These are phyloP conservation scores for Zygnema cylindricum DNA, from an alignment of 139 green algal species.

Conservation along the genomic window DNA sequence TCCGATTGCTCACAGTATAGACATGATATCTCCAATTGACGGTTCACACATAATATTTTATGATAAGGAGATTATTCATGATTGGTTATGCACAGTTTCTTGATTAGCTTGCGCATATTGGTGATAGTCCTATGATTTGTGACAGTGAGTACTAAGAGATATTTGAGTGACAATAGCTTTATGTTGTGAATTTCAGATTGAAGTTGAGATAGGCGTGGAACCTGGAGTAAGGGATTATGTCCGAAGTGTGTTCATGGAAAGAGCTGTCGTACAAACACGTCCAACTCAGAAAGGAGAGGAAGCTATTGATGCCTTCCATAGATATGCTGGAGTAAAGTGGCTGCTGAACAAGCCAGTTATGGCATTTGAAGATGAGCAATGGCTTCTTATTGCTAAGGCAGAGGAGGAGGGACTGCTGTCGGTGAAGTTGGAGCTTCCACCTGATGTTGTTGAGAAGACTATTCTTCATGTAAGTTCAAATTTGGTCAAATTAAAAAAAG, in stretches of 20 bases:
- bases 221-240: constrained; percentile 47
- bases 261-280: constrained; percentile 67
- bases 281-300: constrained; percentile 62
- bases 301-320: constrained; percentile 78
- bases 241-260: constrained; percentile 31
- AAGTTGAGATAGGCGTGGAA: constrained; percentile 51
- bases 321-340: constrained; percentile 73
- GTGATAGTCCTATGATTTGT: too few species aligned
- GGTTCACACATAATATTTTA: too few species aligned
- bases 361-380: constrained; percentile 67
- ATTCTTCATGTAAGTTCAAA: constrained; percentile 37
- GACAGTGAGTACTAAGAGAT: too few species aligned
- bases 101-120: too few species aligned
- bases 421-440: constrained; percentile 46
- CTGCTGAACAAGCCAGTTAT: constrained; percentile 77
- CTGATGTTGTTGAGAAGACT: constrained; percentile 25
- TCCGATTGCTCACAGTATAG: too few species aligned
- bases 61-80: too few species aligned
- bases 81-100: too few species aligned
- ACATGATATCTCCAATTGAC: too few species aligned
- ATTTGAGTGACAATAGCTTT: too few species aligned
- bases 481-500: neutral
- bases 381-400: constrained; percentile 67
- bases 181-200: constrained; percentile 49
- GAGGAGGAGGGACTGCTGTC: constrained; percentile 67